These are phyloP conservation scores for Penicillium sp. DNA, from an alignment of 2,329 filamentous ascomycete species.

Conservation along the genomic window DNA sequence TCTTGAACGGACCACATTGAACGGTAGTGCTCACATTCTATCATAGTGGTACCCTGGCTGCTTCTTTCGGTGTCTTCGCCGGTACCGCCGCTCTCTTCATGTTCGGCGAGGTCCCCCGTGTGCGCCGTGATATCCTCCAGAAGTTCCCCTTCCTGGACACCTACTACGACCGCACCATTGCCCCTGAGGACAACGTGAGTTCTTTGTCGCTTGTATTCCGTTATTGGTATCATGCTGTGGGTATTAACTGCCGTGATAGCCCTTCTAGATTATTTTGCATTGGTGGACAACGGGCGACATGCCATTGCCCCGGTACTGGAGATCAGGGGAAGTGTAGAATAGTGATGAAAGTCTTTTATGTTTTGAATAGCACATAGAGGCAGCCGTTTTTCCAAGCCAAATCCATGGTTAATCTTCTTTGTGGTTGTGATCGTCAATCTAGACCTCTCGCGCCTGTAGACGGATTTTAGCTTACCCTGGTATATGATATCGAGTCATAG, in stretches of 20 bases:
- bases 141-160: conserved; percentile 59
- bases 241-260: conserved; percentile 29
- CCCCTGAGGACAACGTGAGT: conserved; percentile 63
- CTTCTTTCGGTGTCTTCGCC: conserved; percentile 57
- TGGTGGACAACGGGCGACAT: conserved; percentile 9
- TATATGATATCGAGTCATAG: neutral
- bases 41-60: conserved; percentile 48
- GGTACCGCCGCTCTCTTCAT: conserved; percentile 64
- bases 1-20: neutral
- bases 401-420: conserved; percentile 3
- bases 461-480: neutral
- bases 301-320: conserved; percentile 6
- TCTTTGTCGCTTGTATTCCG: conserved; percentile 4
- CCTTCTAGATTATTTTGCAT: conserved; percentile 34
- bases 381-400: conserved; percentile 14
- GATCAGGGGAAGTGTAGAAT: conserved; percentile 35
- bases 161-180: conserved; percentile 58
- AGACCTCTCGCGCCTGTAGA: neutral
- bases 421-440: neutral
- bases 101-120: conserved; percentile 63
- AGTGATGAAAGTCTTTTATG: conserved; percentile 29
- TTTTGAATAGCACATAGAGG: conserved; percentile 40
- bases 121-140: conserved; percentile 62
- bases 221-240: neutral
- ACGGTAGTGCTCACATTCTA: neutral